Evolutionary conservation across 805 yeast genomes (phyloP).

Genomic region (Sungouiella blattae): DNA sequence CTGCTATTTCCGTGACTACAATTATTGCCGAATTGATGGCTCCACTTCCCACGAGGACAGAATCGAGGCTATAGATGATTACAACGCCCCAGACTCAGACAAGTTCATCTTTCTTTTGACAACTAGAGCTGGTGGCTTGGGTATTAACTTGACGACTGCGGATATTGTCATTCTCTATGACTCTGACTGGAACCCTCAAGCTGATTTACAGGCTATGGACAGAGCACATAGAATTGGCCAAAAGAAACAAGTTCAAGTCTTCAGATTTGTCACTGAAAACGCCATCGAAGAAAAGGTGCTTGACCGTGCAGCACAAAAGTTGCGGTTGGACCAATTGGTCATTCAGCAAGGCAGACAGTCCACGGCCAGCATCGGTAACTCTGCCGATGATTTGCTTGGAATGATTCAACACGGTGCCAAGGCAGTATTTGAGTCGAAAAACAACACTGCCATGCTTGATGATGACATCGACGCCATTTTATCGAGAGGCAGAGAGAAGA

Average conservation of each 20-base stretch:
- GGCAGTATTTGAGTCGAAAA: conserved; percentile 63
- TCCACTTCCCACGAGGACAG: conserved; percentile 91
- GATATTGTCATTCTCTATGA: conserved; percentile 86
- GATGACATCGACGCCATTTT: conserved; percentile 84
- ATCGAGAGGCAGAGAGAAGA: conserved; percentile 75
- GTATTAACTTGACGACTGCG: conserved; percentile 89
- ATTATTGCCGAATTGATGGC: conserved; percentile 92
- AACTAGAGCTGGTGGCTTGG: conserved; percentile 96
- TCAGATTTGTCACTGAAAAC: conserved; percentile 88
- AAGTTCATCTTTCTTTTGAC: conserved; percentile 84
- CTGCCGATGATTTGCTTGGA: conserved; percentile 80
- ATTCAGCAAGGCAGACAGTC: conserved; percentile 70
- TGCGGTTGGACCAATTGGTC: conserved; percentile 88
- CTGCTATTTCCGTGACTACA: conserved; percentile 76
- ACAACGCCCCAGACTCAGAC: conserved; percentile 74
- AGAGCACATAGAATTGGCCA: conserved; percentile 97
- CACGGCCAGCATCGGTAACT: conserved; percentile 52
- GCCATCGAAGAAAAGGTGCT: conserved; percentile 95
- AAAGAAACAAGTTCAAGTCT: conserved; percentile 91
- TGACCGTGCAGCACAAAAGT: conserved; percentile 92
- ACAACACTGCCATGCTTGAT: conserved; percentile 33
- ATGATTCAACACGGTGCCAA: conserved; percentile 98
- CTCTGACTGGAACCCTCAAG: conserved; percentile 98
- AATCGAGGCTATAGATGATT: conserved; percentile 88
- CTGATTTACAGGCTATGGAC: conserved; percentile 97